A percentile compares a stretch with the other conserved stretches of the same genome.
Evolutionary conservation across 2,329 filamentous ascomycete genomes (phyloP).

Genomic region (Conoideocrella luteorostrata): DNA sequence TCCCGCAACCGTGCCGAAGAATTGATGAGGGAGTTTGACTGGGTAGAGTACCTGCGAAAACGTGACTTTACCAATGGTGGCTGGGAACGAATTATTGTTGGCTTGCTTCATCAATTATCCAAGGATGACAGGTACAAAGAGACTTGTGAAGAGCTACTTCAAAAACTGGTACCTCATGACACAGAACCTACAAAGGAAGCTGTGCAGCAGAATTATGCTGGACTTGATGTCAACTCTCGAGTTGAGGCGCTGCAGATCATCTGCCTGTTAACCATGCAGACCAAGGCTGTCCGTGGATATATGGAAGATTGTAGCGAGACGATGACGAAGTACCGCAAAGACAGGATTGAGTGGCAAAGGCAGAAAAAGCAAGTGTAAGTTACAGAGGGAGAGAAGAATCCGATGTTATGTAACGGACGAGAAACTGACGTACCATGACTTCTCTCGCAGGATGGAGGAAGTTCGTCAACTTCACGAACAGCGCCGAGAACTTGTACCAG

Average conservation of each 20-base stretch:
- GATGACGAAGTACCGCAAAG: slow-evolving; percentile 92
- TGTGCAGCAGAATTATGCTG: slow-evolving; percentile 64
- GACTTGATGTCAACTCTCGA: slow-evolving; percentile 76
- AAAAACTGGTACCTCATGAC: slow-evolving; percentile 73
- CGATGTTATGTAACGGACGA: slow-evolving; percentile 6
- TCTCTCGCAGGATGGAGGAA: slow-evolving; percentile 54
- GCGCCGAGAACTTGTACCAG: slow-evolving; percentile 64
- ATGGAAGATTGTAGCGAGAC: slow-evolving; percentile 88
- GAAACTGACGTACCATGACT: slow-evolving; percentile 4
- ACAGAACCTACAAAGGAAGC: slow-evolving; percentile 69
- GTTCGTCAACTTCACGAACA: slow-evolving; percentile 65
- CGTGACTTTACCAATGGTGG: slow-evolving; percentile 83
- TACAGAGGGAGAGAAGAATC: not conserved
- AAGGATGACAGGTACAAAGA: slow-evolving; percentile 63
- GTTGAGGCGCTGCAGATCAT: slow-evolving; percentile 77
- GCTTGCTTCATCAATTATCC: slow-evolving; percentile 78
- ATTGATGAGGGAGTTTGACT: slow-evolving; percentile 66
- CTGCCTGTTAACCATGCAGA: slow-evolving; percentile 78
- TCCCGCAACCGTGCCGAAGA: slow-evolving; percentile 66
- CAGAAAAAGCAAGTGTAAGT: slow-evolving; percentile 62
- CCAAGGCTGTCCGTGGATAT: slow-evolving; percentile 77
- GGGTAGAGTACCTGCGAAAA: slow-evolving; percentile 77
- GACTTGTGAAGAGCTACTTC: slow-evolving; percentile 72
- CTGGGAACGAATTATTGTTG: slow-evolving; percentile 87
- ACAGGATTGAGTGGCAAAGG: slow-evolving; percentile 89